phyloP scores from a whole-genome alignment of 768 basidiomycete species.

The Auricularia auricula-judae region DNA sequence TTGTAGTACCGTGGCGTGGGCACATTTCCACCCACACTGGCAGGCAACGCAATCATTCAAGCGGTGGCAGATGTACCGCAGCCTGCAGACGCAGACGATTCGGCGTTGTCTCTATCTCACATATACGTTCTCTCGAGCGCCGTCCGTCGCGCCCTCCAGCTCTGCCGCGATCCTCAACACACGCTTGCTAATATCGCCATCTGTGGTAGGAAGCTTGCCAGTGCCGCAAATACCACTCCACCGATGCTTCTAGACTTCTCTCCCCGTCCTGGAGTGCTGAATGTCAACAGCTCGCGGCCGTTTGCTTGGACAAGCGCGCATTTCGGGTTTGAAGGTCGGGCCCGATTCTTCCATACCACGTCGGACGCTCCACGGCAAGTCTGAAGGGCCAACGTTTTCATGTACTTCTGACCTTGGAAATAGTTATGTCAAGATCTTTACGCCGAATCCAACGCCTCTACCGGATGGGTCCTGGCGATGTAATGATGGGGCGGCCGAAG shows the following conservation, averaged over 20 bases:
- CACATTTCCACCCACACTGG: neutral
- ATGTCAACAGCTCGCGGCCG: neutral
- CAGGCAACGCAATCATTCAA: neutral
- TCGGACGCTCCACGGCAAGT: neutral
- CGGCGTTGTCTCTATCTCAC: neutral
- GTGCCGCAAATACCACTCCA: neutral
- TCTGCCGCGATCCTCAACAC: neutral
- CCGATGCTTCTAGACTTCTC: neutral
- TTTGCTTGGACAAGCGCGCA: neutral
- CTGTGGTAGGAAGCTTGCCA: neutral
- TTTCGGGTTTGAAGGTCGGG: neutral
- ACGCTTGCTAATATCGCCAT: neutral
- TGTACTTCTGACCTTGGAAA: no score
- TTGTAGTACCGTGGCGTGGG: neutral
- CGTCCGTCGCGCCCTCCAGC: neutral
- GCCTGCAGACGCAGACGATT: neutral
- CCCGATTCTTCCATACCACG: neutral
- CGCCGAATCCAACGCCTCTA: neutral
- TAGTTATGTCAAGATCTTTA: neutral
- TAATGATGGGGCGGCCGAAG: neutral
- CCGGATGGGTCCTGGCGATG: neutral
- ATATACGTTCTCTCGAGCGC: neutral
- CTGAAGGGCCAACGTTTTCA: no score
- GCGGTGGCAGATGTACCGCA: neutral
- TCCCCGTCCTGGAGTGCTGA: neutral